These are phyloP conservation scores for Aspergillus sojae DNA, from an alignment of 2,329 filamentous ascomycete genomes.

Conservation along the genomic window DNA sequence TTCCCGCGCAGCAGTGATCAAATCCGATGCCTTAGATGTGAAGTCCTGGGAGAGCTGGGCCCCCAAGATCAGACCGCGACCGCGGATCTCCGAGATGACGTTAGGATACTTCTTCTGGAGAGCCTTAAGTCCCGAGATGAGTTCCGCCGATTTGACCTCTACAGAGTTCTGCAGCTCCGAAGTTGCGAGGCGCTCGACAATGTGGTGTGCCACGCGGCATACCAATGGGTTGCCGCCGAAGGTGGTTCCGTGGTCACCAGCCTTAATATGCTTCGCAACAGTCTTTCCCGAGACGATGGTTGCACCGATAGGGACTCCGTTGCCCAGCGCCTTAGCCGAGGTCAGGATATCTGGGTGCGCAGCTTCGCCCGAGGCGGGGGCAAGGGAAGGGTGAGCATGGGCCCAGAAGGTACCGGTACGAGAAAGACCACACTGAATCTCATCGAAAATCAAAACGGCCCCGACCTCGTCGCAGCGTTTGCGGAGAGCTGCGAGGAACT, in stretches of 20 bases:
- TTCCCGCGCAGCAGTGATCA: conserved; percentile 85
- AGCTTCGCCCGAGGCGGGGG: conserved; percentile 51
- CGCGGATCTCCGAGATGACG: conserved; percentile 76
- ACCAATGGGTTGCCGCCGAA: conserved; percentile 92
- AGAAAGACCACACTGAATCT: conserved; percentile 92
- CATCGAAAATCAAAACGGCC: conserved; percentile 89
- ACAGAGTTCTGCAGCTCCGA: conserved; percentile 71
- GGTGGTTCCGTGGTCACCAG: conserved; percentile 89
- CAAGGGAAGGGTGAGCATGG: conserved; percentile 69
- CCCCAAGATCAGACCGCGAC: conserved; percentile 82
- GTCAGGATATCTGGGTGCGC: conserved; percentile 94
- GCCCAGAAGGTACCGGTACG: conserved; percentile 92
- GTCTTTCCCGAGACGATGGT: conserved; percentile 65
- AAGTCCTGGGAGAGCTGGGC: conserved; percentile 75
- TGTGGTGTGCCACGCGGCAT: conserved; percentile 80
- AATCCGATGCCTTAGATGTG: conserved; percentile 52
- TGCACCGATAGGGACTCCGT: conserved; percentile 93
- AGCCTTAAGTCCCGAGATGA: conserved; percentile 60
- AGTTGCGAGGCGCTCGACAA: conserved; percentile 75
- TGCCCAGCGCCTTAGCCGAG: conserved; percentile 92
- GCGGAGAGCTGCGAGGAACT: conserved; percentile 83
- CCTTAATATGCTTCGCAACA: conserved; percentile 70
- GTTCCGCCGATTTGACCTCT: conserved; percentile 64
- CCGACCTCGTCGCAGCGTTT: conserved; percentile 82
- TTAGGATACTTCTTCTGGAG: conserved; percentile 67